These are phyloP conservation scores for Plasmodium yoelii DNA, from an alignment of 169 alveolate species.

Conservation along the genomic window DNA sequence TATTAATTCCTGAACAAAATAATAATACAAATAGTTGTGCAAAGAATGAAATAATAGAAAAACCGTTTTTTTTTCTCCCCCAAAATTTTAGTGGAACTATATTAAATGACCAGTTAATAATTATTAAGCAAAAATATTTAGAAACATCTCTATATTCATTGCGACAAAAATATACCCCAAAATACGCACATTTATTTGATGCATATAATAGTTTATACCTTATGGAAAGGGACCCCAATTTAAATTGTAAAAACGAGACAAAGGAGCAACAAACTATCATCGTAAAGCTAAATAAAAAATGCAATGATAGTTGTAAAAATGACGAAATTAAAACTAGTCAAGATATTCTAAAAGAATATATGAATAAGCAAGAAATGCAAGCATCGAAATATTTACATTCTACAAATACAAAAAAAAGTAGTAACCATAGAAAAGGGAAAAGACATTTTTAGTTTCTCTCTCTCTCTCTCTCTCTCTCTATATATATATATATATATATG, in stretches of 20 bases:
- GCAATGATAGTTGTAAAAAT: too few species aligned
- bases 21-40: not conserved
- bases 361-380: constrained; percentile 14
- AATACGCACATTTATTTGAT: constrained; percentile 27
- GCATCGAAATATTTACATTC: constrained; percentile 14
- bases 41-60: constrained; percentile 10
- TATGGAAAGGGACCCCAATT: not conserved
- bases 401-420: not conserved
- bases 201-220: constrained; percentile 35
- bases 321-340: not conserved
- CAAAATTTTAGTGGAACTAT: constrained; percentile 64
- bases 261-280: constrained; percentile 5
- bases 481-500: too few species aligned
- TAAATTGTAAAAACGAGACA: not conserved
- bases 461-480: too few species aligned
- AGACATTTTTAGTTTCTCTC: not conserved
- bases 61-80: constrained; percentile 60
- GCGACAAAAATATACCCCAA: constrained; percentile 13
- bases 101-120: constrained; percentile 36
- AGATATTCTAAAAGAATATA: constrained; percentile 3
- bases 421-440: not conserved
- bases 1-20: constrained; percentile 22
- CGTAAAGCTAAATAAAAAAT: not conserved
- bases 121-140: constrained; percentile 25
- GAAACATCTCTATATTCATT: constrained; percentile 28